Evolutionary conservation across 2,329 filamentous ascomycete genomes (phyloP).

Genomic region (Fusarium subtropicale): DNA sequence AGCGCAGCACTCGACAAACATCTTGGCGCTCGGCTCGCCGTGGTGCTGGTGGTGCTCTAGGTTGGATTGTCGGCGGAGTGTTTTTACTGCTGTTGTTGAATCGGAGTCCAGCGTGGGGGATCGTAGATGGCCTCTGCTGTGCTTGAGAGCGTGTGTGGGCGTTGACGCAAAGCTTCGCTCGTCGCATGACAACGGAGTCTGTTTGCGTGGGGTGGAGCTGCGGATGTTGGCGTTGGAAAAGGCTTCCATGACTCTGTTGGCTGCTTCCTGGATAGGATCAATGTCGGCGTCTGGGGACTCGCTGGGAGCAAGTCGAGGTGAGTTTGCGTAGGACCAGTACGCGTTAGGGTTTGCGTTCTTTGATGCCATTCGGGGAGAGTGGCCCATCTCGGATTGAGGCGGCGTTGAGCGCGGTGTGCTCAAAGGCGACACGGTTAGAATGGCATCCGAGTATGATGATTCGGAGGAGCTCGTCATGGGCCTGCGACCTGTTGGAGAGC

Average conservation of each 20-base stretch:
- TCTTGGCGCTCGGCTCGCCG: conserved; percentile 65
- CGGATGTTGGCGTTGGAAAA: conserved; percentile 46
- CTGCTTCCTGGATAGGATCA: conserved; percentile 50
- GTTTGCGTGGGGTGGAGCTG: conserved; percentile 33
- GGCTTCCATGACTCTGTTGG: conserved; percentile 49
- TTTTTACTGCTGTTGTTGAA: conserved; percentile 8
- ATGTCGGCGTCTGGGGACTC: conserved; percentile 38
- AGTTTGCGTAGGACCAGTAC: conserved; percentile 41
- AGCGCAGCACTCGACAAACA: conserved; percentile 73
- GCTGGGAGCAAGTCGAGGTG: conserved; percentile 32
- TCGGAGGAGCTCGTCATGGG: conserved; percentile 52
- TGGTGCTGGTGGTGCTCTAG: conserved; percentile 21
- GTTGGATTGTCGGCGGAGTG: conserved; percentile 27
- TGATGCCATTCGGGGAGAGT: conserved; percentile 37
- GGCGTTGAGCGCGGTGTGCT: conserved; percentile 57
- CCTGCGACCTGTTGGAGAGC: conserved; percentile 18
- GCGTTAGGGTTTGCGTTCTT: conserved; percentile 32
- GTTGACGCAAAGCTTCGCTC: conserved; percentile 47
- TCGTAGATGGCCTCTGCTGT: conserved; percentile 39
- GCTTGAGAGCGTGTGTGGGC: conserved; percentile 55
- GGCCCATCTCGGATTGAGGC: conserved; percentile 55
- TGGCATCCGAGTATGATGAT: conserved; percentile 54
- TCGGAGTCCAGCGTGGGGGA: conserved; percentile 28
- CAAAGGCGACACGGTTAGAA: conserved; percentile 51
- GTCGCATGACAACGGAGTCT: conserved; percentile 29